A percentile compares a stretch with the other conserved stretches of the same genome.
phyloP scores from a whole-genome alignment of 352 stramenopile genomes.

The Phytopythium ostracodes region DNA sequence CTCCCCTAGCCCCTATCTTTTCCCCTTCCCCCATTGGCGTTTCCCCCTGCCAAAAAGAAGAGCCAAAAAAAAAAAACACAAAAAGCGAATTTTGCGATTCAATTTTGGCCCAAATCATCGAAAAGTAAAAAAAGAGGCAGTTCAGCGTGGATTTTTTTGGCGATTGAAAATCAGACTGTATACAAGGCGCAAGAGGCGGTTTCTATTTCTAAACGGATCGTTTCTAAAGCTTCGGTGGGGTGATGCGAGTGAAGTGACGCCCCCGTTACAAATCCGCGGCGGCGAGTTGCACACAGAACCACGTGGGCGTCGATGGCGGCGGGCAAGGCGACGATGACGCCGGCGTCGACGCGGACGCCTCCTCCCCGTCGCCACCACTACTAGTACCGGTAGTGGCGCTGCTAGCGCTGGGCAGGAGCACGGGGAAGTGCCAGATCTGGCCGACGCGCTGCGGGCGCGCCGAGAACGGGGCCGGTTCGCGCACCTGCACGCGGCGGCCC shows the following conservation, averaged over 20 bases:
- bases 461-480: conserved; percentile 63
- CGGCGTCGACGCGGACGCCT: not conserved
- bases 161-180: not conserved
- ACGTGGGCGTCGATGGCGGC: not conserved
- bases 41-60: not conserved
- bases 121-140: conserved; percentile 6
- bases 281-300: conserved; percentile 3
- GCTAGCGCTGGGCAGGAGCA: not conserved
- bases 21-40: not conserved
- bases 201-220: conserved; percentile 2
- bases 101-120: not conserved
- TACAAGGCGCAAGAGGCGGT: not conserved
- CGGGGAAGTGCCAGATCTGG: conserved; percentile 65
- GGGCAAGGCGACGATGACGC: not conserved
- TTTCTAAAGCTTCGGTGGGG: conserved; percentile 1
- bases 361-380: not conserved
- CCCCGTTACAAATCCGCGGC: not conserved
- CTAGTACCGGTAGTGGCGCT: too few relatives aligned
- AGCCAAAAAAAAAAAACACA: not conserved
- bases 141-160: conserved; percentile 6
- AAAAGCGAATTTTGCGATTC: not conserved
- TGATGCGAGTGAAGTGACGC: conserved; percentile 1
- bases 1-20: not conserved
- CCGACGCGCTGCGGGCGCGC: conserved; percentile 50
- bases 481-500: conserved; percentile 32